Conservation (phyloP, 202 grass and related monocot genomes). For the Musa balbisiana region DNA sequence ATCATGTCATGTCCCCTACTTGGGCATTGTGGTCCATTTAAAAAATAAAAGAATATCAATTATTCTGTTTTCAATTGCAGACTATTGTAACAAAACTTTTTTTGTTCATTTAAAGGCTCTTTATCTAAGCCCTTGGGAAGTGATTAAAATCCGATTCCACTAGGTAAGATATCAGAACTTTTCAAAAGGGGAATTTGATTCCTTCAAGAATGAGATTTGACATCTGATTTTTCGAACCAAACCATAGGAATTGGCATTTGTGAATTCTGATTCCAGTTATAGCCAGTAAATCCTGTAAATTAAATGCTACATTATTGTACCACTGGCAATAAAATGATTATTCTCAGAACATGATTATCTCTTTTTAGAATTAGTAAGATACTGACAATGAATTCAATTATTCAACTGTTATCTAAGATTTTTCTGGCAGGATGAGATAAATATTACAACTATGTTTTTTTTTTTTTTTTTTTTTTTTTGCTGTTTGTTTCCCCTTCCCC, state of each 20-base stretch:
- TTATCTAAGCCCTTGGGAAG: too few relatives aligned
- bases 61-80: too few relatives aligned
- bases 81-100: too few relatives aligned
- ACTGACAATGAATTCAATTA: not conserved
- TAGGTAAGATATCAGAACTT: not conserved
- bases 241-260: not conserved
- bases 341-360: not conserved
- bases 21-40: too few relatives aligned
- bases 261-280: not conserved
- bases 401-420: not conserved
- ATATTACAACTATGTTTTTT: conserved; percentile 7
- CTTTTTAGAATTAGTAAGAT: not conserved
- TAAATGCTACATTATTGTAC: not conserved
- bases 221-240: not conserved
- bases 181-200: not conserved
- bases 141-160: not conserved
- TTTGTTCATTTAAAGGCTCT: too few relatives aligned
- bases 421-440: not conserved
- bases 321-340: not conserved
- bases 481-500: not conserved
- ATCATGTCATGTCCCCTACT: too few relatives aligned
- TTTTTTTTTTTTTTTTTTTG: conserved; percentile 20
- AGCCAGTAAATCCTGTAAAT: not conserved
- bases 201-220: not conserved
- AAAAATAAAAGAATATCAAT: too few relatives aligned